These are phyloP conservation scores for Alternaria novae-zelandiae DNA, from an alignment of 2,329 filamentous ascomycete genomes.

Conservation along the genomic window DNA sequence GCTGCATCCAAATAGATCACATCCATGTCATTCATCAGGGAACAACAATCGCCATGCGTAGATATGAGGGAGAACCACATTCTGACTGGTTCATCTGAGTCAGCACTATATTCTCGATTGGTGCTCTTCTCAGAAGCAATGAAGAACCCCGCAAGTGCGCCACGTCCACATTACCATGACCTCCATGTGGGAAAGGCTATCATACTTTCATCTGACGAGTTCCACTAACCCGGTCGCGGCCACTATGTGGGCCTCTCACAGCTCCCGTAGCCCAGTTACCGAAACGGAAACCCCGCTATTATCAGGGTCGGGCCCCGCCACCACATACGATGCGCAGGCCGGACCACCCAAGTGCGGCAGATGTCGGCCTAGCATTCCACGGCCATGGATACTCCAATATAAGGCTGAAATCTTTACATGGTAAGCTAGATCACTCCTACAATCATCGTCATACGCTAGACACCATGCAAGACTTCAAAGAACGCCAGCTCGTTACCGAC, in stretches of 20 bases:
- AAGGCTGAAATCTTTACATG: slow-evolving; percentile 26
- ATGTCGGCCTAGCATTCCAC: slow-evolving; percentile 27
- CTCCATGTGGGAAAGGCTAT: slow-evolving; percentile 7
- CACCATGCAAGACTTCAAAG: slow-evolving; percentile 43
- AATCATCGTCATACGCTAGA: background rate
- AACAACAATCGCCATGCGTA: background rate
- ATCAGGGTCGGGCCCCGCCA: slow-evolving; percentile 33
- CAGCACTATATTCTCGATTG: slow-evolving; percentile 1
- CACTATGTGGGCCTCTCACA: slow-evolving; percentile 23
- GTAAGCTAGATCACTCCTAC: slow-evolving; percentile 9
- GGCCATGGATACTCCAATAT: slow-evolving; percentile 34
- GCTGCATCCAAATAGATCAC: slow-evolving; percentile 33
- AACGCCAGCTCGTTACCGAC: slow-evolving; percentile 45
- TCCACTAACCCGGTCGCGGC: slow-evolving; percentile 29
- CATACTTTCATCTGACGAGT: slow-evolving; percentile 9
- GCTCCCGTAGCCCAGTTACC: slow-evolving; percentile 20
- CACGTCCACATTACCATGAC: slow-evolving; percentile 6
- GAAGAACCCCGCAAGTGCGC: slow-evolving; percentile 19
- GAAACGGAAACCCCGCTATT: slow-evolving; percentile 34
- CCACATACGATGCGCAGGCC: slow-evolving; percentile 40
- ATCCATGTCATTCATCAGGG: background rate
- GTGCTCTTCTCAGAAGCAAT: background rate
- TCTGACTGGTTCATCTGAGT: slow-evolving; percentile 12
- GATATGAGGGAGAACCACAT: background rate
- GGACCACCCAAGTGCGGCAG: slow-evolving; percentile 42